phyloP scores from a whole-genome alignment of 2,329 filamentous ascomycete species.

The Calonectria crousiana region DNA sequence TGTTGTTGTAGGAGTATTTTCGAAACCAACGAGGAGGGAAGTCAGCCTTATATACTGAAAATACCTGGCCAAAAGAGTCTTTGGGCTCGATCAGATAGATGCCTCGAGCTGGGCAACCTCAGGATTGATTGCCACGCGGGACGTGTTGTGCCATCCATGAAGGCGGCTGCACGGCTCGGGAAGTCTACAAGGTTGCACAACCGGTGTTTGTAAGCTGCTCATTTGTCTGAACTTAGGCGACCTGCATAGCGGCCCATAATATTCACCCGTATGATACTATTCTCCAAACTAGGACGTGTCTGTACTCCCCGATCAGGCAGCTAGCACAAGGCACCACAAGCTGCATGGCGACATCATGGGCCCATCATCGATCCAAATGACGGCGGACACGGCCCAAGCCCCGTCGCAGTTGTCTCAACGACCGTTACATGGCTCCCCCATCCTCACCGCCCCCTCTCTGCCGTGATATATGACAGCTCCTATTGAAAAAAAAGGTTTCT shows the following conservation, averaged over 20 bases:
- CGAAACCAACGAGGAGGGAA: background rate
- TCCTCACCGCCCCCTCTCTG: background rate
- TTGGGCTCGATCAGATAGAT: background rate
- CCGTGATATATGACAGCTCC: background rate
- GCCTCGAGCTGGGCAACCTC: too few species aligned
- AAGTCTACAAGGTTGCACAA: background rate
- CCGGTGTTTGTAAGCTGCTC: background rate
- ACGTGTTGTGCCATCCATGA: too few species aligned
- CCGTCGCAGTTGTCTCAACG: background rate
- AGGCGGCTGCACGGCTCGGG: background rate
- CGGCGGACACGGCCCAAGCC: background rate
- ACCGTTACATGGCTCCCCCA: background rate
- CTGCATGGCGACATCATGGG: background rate
- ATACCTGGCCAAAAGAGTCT: too few species aligned
- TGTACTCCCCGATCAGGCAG: background rate
- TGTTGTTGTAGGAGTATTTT: background rate
- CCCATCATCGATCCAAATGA: background rate
- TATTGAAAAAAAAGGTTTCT: background rate
- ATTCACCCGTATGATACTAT: background rate
- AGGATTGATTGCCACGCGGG: background rate
- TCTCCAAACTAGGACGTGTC: background rate
- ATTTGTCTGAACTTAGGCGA: background rate
- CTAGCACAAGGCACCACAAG: background rate
- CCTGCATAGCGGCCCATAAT: background rate
- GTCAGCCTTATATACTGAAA: background rate